Percentiles rank a stretch among this genome's conserved stretches.
Conservation (phyloP, 768 basidiomycete species). For the Steccherinum ochraceum region DNA sequence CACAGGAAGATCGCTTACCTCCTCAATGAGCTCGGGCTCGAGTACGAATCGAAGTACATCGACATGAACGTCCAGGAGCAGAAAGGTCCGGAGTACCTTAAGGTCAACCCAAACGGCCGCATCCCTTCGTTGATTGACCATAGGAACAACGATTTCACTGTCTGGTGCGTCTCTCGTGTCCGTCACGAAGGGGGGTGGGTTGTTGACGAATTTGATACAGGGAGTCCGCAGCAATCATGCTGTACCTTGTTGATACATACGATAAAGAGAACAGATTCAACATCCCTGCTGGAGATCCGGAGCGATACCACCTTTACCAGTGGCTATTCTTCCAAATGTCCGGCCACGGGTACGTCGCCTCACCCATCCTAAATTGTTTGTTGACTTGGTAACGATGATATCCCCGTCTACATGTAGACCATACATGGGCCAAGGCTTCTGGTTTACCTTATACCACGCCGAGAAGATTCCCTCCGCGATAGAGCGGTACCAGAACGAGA, state of each 20-base stretch:
- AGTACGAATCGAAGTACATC: constrained; percentile 12
- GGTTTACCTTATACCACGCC: constrained; percentile 15
- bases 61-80: constrained; percentile 12
- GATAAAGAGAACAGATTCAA: constrained; percentile 30
- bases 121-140: constrained; percentile 26
- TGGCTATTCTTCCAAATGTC: constrained; percentile 34
- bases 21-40: constrained; percentile 12
- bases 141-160: constrained; percentile 17
- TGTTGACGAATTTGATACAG: constrained; percentile 1
- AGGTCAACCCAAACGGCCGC: constrained; percentile 23
- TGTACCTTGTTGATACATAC: constrained; percentile 34
- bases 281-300: constrained; percentile 1
- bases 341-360: constrained; percentile 12
- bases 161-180: constrained; percentile 12
- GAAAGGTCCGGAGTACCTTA: constrained; percentile 8
- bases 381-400: no score
- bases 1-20: constrained; percentile 11
- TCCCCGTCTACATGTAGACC: no score
- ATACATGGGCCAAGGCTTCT: constrained; percentile 13
- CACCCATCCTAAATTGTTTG: neutral
- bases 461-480: constrained; percentile 17
- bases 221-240: constrained; percentile 31
- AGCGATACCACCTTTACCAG: constrained; percentile 18
- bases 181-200: no score
- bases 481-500: constrained; percentile 19